phyloP scores from a whole-genome alignment of 148 eudicot genomes.

The Agrostemma githago region DNA sequence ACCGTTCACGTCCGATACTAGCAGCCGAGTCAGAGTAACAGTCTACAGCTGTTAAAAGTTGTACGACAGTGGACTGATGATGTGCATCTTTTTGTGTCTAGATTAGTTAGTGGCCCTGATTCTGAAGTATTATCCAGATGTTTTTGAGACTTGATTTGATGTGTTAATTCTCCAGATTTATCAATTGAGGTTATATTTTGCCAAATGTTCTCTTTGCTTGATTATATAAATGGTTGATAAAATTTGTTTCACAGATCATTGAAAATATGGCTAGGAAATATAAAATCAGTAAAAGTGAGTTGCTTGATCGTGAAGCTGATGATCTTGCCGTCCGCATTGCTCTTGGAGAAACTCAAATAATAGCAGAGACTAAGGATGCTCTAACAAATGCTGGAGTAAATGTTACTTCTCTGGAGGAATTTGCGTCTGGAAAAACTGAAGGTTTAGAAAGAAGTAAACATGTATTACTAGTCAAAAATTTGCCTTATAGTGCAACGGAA shows the following conservation, averaged over 20 bases:
- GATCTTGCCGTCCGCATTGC: conserved; percentile 92
- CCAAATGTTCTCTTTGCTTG: neutral
- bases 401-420: conserved; percentile 61
- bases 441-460: conserved; percentile 73
- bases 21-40: no score
- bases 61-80: neutral
- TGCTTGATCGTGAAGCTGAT: conserved; percentile 75
- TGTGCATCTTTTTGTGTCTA: neutral
- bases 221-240: neutral
- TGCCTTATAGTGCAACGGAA: conserved; percentile 80
- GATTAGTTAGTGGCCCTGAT: neutral
- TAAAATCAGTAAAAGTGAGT: conserved; percentile 77
- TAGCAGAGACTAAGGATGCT: conserved; percentile 90
- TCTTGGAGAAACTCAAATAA: conserved; percentile 86
- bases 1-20: no score
- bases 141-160: neutral
- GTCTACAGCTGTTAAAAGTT: neutral
- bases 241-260: conserved; percentile 46
- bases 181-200: conserved; percentile 4
- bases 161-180: neutral
- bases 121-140: neutral
- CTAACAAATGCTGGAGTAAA: conserved; percentile 82
- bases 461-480: conserved; percentile 78
- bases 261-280: conserved; percentile 85
- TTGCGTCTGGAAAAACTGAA: conserved; percentile 55